These are phyloP conservation scores for Cyclanthera cordifolia DNA, from an alignment of 306 rosid species.

Conservation along the genomic window DNA sequence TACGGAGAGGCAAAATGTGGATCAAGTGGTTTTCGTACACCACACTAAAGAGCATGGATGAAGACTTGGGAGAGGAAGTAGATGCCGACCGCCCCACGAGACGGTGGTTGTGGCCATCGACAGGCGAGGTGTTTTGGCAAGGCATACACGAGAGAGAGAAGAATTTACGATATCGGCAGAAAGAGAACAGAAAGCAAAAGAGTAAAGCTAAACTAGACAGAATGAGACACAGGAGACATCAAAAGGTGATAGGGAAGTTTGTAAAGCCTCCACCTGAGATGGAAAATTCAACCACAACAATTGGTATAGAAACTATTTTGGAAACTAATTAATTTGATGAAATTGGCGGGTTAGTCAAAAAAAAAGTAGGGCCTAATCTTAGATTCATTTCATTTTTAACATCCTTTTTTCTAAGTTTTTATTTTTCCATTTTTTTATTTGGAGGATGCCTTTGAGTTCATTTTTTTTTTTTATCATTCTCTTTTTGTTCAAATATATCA, in stretches of 20 bases:
- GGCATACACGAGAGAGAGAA: slow-evolving; percentile 70
- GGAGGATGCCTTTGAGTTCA: background rate
- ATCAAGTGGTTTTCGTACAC: slow-evolving; percentile 63
- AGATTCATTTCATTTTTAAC: slow-evolving; percentile 15
- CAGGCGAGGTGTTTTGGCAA: slow-evolving; percentile 93
- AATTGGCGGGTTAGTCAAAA: background rate
- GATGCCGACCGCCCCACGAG: slow-evolving; percentile 39
- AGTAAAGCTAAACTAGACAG: slow-evolving; percentile 56
- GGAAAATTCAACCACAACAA: slow-evolving; percentile 37
- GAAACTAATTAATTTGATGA: slow-evolving; percentile 10
- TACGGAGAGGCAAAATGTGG: slow-evolving; percentile 78
- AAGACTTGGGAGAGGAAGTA: slow-evolving; percentile 74
- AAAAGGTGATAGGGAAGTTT: slow-evolving; percentile 76
- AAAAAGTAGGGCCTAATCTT: slow-evolving; percentile 10
- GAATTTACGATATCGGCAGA: slow-evolving; percentile 49
- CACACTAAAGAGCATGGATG: slow-evolving; percentile 82
- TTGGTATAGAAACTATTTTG: slow-evolving; percentile 19
- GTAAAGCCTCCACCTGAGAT: slow-evolving; percentile 70
- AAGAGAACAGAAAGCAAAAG: slow-evolving; percentile 69
- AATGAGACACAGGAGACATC: slow-evolving; percentile 61
- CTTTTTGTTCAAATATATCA: background rate
- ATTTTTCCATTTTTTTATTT: background rate
- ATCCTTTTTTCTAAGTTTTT: background rate
- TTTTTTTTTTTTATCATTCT: background rate
- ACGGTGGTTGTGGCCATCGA: slow-evolving; percentile 91